These are phyloP conservation scores for Beauveria australis DNA, from an alignment of 2,329 filamentous ascomycete genomes.

Conservation along the genomic window DNA sequence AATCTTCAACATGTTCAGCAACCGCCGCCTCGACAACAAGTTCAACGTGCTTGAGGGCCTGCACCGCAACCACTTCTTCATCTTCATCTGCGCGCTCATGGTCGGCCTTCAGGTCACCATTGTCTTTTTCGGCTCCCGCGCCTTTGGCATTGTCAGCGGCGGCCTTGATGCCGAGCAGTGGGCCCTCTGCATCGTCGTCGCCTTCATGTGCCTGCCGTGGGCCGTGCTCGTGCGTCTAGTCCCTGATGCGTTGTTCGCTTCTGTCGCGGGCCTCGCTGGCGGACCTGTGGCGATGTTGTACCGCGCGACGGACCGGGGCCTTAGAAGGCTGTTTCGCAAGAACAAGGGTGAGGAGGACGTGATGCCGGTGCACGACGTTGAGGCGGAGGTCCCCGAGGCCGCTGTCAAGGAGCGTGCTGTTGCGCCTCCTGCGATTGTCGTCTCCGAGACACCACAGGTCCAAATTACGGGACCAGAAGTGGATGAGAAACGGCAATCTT, in stretches of 20 bases:
- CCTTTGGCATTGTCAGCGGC: constrained; percentile 55
- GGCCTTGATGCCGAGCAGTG: constrained; percentile 62
- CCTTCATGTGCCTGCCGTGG: constrained; percentile 66
- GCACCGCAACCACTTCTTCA: constrained; percentile 71
- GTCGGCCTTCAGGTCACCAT: constrained; percentile 78
- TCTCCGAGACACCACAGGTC: constrained; percentile 4
- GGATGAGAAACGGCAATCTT: background rate
- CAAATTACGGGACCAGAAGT: background rate
- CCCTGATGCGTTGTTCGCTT: constrained; percentile 48
- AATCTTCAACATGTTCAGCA: constrained; percentile 76
- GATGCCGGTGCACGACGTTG: background rate
- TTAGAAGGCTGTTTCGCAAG: background rate
- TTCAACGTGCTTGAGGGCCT: constrained; percentile 86
- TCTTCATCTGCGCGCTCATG: constrained; percentile 73
- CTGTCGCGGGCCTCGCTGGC: constrained; percentile 3
- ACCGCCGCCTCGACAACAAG: constrained; percentile 75
- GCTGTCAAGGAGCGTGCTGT: background rate
- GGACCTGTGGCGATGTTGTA: constrained; percentile 6
- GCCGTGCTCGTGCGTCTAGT: constrained; percentile 66
- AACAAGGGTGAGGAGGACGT: background rate
- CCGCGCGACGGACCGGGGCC: background rate
- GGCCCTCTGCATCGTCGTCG: constrained; percentile 74
- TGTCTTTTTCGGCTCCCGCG: constrained; percentile 68
- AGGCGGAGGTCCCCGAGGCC: background rate
- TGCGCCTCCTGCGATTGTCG: constrained; percentile 7